Conservation (phyloP, 495 filamentous ascomycete genomes). For the Clavariopsis aquatica region DNA sequence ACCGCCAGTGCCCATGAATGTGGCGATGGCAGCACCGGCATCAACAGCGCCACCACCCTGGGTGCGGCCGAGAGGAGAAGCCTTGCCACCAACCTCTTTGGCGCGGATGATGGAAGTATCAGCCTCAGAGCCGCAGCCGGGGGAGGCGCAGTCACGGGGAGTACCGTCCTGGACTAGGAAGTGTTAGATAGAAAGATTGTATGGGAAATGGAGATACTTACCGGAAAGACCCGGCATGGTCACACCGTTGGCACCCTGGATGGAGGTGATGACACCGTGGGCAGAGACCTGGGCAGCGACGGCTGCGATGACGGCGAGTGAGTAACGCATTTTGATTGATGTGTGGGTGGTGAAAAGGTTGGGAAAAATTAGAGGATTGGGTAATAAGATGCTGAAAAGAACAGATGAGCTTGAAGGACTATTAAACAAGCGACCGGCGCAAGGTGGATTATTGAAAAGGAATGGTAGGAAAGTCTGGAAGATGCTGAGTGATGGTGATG, state of each 20-base stretch:
- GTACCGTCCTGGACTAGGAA: conserved; percentile 23
- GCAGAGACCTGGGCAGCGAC: conserved; percentile 24
- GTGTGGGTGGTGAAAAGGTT: conserved; percentile 13
- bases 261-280: conserved; percentile 30
- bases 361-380: not conserved
- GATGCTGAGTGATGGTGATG: conserved; percentile 34
- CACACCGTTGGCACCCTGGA: conserved; percentile 39
- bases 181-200: not conserved
- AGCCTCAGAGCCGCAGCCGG: conserved; percentile 54
- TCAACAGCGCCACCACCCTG: conserved; percentile 58
- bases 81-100: conserved; percentile 45
- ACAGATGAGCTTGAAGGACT: conserved; percentile 13
- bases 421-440: conserved; percentile 35
- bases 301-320: conserved; percentile 30
- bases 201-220: not conserved
- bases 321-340: conserved; percentile 38
- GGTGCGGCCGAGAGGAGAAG: conserved; percentile 61
- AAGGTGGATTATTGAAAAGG: conserved; percentile 18
- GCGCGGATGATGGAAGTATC: conserved; percentile 57
- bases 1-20: conserved; percentile 42
- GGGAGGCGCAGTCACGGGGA: conserved; percentile 32
- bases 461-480: conserved; percentile 32
- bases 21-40: conserved; percentile 42
- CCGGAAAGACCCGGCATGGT: conserved; percentile 36
- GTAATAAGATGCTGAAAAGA: conserved; percentile 17